Evolutionary conservation across 106 monocot genomes (phyloP).

Genomic region (Hemerocallis citrina): DNA sequence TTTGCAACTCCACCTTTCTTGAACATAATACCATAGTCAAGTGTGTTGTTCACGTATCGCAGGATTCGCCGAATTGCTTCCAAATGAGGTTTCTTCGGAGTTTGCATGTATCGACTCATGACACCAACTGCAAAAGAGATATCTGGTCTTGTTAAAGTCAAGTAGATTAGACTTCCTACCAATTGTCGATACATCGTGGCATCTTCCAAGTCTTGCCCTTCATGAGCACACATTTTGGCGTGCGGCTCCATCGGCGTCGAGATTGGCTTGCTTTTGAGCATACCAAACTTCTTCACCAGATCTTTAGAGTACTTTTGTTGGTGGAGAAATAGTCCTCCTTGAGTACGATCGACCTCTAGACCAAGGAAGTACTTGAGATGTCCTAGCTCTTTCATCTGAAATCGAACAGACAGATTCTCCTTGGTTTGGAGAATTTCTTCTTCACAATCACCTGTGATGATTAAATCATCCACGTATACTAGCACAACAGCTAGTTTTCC

Average conservation of each 20-base stretch:
- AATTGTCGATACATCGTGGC: slow-evolving; percentile 15
- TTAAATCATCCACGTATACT: slow-evolving; percentile 18
- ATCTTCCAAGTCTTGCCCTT: slow-evolving; percentile 20
- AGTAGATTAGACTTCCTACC: slow-evolving; percentile 25
- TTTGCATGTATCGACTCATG: slow-evolving; percentile 17
- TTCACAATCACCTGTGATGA: slow-evolving; percentile 17
- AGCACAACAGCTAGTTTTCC: slow-evolving; percentile 16
- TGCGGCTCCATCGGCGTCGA: slow-evolving; percentile 18
- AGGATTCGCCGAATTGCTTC: slow-evolving; percentile 6
- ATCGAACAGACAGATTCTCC: not conserved
- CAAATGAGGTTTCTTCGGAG: slow-evolving; percentile 13
- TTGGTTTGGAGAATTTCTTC: not conserved
- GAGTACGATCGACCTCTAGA: slow-evolving; percentile 10
- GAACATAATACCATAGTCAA: not conserved
- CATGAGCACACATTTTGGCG: slow-evolving; percentile 8
- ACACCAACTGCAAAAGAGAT: slow-evolving; percentile 9
- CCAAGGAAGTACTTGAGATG: slow-evolving; percentile 25
- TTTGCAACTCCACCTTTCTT: slow-evolving; percentile 12
- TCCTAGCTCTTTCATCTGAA: slow-evolving; percentile 13
- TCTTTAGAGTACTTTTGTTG: slow-evolving; percentile 30
- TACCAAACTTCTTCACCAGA: slow-evolving; percentile 10
- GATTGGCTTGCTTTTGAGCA: slow-evolving; percentile 15
- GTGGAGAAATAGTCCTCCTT: slow-evolving; percentile 14
- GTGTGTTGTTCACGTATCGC: not conserved
- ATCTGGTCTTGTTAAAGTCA: slow-evolving; percentile 14